Percentiles rank a stretch among this genome's conserved stretches.
Conservation (phyloP, 768 basidiomycete species). For the Boletus tomentosulus region DNA sequence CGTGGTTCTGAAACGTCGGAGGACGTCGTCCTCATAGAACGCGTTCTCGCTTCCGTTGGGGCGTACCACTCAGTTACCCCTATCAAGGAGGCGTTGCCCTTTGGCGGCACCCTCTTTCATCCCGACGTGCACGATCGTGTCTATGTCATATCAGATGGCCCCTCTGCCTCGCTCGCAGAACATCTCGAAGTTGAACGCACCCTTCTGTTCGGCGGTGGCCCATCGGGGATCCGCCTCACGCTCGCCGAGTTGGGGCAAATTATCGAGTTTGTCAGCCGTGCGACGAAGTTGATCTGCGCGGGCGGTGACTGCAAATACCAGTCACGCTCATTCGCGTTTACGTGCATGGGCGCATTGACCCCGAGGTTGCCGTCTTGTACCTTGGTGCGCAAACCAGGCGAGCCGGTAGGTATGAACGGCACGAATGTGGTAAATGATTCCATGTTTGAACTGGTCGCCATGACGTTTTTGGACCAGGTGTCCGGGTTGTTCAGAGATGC, state of each 20-base stretch:
- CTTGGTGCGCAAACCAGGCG: neutral
- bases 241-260: slow-evolving; percentile 6
- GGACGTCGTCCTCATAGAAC: slow-evolving; percentile 11
- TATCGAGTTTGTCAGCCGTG: slow-evolving; percentile 8
- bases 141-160: neutral
- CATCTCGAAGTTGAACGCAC: slow-evolving; percentile 13
- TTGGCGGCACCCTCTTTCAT: slow-evolving; percentile 2
- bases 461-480: neutral
- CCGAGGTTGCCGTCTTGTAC: slow-evolving; percentile 3
- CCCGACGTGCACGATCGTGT: slow-evolving; percentile 13
- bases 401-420: neutral
- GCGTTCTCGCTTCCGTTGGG: slow-evolving; percentile 11
- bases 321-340: slow-evolving; percentile 13
- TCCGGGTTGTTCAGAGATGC: neutral
- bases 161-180: neutral
- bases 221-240: neutral
- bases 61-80: slow-evolving; percentile 4
- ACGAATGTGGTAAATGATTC: neutral
- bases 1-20: neutral
- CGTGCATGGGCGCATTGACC: slow-evolving; percentile 7
- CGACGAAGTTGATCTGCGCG: slow-evolving; percentile 2
- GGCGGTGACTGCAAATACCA: slow-evolving; percentile 13
- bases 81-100: neutral
- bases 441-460: neutral
- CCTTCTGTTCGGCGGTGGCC: neutral